Evolutionary conservation across 2,329 filamentous ascomycete species (phyloP).

Genomic region (Alternaria gaisen): DNA sequence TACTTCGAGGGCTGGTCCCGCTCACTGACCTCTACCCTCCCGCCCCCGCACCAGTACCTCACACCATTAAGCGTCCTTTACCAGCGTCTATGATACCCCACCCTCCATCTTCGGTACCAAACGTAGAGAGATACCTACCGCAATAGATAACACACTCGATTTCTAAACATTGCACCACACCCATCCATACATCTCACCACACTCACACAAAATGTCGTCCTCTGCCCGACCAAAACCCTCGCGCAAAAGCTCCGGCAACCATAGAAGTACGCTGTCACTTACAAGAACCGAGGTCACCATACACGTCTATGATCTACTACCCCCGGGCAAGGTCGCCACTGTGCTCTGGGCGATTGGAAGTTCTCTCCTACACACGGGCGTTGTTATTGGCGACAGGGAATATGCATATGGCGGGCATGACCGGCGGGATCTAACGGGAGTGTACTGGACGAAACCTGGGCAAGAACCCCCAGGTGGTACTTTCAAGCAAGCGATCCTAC

Average conservation of each 20-base stretch:
- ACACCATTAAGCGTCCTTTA: conserved; percentile 10
- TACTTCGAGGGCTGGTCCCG: conserved; percentile 32
- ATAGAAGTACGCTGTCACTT: conserved; percentile 72
- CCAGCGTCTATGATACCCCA: conserved; percentile 25
- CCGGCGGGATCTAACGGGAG: conserved; percentile 73
- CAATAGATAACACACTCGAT: conserved; percentile 9
- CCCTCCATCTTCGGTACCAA: conserved; percentile 15
- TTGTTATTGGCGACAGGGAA: conserved; percentile 81
- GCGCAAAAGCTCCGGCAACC: conserved; percentile 58
- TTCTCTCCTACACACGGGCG: conserved; percentile 81
- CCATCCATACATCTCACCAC: neutral
- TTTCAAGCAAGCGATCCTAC: conserved; percentile 77
- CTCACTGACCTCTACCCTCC: conserved; percentile 16
- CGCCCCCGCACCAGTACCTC: conserved; percentile 12
- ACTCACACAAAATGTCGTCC: conserved; percentile 37
- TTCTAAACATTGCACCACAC: conserved; percentile 9
- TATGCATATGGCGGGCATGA: conserved; percentile 89
- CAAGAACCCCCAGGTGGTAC: conserved; percentile 79
- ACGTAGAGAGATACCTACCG: conserved; percentile 12
- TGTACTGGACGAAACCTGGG: conserved; percentile 81
- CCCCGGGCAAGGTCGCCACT: conserved; percentile 78
- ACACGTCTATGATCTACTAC: conserved; percentile 80
- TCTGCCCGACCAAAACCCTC: conserved; percentile 41
- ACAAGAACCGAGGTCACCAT: conserved; percentile 78
- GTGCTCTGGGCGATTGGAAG: conserved; percentile 80